Percentiles rank a stretch among this genome's conserved stretches.
These are phyloP conservation scores for Aquilaria agallochum DNA, from an alignment of 441 rosid genomes.

Conservation along the genomic window DNA sequence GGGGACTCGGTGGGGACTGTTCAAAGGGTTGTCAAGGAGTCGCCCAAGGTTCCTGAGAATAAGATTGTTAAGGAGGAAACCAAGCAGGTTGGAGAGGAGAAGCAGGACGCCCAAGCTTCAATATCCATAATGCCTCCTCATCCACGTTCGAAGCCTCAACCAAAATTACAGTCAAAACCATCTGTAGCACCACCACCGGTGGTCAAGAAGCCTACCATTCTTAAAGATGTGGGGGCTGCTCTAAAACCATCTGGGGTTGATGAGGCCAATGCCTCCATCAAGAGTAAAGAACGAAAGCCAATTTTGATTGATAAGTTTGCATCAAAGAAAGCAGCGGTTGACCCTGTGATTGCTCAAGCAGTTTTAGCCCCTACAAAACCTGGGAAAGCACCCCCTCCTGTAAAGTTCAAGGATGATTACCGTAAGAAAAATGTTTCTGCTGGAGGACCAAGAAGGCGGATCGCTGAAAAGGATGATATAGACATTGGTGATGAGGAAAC, in stretches of 20 bases:
- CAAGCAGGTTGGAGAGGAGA: conserved; percentile 24
- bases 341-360: conserved; percentile 66
- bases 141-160: conserved; percentile 69
- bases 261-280: conserved; percentile 31
- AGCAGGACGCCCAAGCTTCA: conserved; percentile 29
- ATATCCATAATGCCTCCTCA: conserved; percentile 34
- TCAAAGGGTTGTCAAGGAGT: conserved; percentile 58
- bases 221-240: conserved; percentile 83
- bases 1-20: conserved; percentile 70
- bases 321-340: conserved; percentile 57
- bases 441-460: conserved; percentile 63
- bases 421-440: conserved; percentile 55
- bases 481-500: conserved; percentile 68
- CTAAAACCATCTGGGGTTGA: conserved; percentile 31
- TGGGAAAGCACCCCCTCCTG: conserved; percentile 61
- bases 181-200: conserved; percentile 52
- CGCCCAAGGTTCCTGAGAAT: conserved; percentile 32
- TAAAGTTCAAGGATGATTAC: conserved; percentile 71
- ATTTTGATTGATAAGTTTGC: conserved; percentile 90
- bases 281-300: conserved; percentile 57
- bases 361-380: conserved; percentile 80
- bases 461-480: conserved; percentile 40
- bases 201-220: conserved; percentile 55
- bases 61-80: conserved; percentile 26
- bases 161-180: conserved; percentile 73